Evolutionary conservation across 495 filamentous ascomycete species (phyloP).

Genomic region (Xylaria grammica): DNA sequence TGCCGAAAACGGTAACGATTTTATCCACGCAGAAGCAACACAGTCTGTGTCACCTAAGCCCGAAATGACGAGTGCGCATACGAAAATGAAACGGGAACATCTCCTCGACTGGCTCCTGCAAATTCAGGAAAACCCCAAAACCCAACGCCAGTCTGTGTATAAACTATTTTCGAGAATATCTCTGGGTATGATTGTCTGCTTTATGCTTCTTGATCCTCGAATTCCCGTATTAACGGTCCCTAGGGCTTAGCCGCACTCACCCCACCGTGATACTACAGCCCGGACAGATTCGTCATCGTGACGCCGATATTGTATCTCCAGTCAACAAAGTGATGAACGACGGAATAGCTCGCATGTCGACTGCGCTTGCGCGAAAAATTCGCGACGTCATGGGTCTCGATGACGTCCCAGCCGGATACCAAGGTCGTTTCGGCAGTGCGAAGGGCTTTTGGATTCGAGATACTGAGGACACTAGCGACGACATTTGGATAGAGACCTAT

Average conservation of each 20-base stretch:
- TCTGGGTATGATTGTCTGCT: slow-evolving; percentile 36
- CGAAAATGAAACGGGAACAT: slow-evolving; percentile 31
- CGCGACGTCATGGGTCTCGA: slow-evolving; percentile 62
- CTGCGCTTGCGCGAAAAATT: slow-evolving; percentile 63
- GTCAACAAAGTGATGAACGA: slow-evolving; percentile 73
- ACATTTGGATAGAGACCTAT: slow-evolving; percentile 77
- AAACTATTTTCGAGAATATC: slow-evolving; percentile 50
- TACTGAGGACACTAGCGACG: slow-evolving; percentile 44
- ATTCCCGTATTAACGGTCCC: slow-evolving; percentile 12
- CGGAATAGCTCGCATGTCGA: slow-evolving; percentile 76
- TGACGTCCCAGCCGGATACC: slow-evolving; percentile 73
- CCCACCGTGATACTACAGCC: slow-evolving; percentile 42
- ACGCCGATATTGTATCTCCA: slow-evolving; percentile 43
- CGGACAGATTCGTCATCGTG: slow-evolving; percentile 42
- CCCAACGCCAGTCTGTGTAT: slow-evolving; percentile 41
- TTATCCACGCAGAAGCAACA: slow-evolving; percentile 24
- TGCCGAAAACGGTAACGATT: slow-evolving; percentile 47
- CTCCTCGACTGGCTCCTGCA: slow-evolving; percentile 54
- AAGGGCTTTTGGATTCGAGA: slow-evolving; percentile 92
- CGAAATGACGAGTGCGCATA: slow-evolving; percentile 36
- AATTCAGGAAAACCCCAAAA: slow-evolving; percentile 41
- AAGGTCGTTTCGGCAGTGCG: slow-evolving; percentile 80
- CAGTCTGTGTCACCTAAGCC: slow-evolving; percentile 32
- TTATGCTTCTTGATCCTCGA: background rate
- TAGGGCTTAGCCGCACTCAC: slow-evolving; percentile 49